These are phyloP conservation scores for Fusarium sp. DNA, from an alignment of 2,329 filamentous ascomycete genomes.

Conservation along the genomic window DNA sequence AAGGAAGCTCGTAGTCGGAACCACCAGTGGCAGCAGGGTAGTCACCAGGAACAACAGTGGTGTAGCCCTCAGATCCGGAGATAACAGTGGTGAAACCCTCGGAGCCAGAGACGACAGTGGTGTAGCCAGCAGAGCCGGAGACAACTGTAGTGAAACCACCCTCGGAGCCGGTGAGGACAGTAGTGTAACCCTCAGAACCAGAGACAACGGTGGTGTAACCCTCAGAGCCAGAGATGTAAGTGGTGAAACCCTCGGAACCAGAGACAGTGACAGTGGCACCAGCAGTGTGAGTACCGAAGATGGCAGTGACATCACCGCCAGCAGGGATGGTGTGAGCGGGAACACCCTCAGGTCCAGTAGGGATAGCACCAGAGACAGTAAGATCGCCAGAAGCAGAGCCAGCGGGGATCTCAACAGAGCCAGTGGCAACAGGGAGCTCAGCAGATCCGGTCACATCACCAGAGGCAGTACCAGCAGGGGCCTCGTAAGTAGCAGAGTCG, in stretches of 20 bases:
- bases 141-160: conserved; percentile 22
- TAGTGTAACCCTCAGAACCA: conserved; percentile 13
- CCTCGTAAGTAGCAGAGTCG: neutral
- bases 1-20: neutral
- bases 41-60: neutral
- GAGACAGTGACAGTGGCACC: conserved; percentile 9
- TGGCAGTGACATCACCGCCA: conserved; percentile 22
- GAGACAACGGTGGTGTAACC: conserved; percentile 6
- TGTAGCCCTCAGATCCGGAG: conserved; percentile 6
- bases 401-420: neutral
- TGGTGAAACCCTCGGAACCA: conserved; percentile 10
- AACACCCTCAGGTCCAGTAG: conserved; percentile 16
- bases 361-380: conserved; percentile 1
- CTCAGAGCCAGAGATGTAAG: conserved; percentile 13
- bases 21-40: conserved; percentile 1
- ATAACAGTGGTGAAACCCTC: conserved; percentile 19
- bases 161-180: conserved; percentile 9
- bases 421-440: neutral
- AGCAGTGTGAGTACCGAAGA: conserved; percentile 22
- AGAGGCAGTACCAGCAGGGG: neutral
- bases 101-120: conserved; percentile 12
- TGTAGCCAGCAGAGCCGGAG: conserved; percentile 19
- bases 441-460: neutral
- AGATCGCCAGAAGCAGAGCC: neutral
- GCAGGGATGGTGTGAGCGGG: conserved; percentile 16